These are phyloP conservation scores for Xylariaceae sp. DNA, from an alignment of 2,329 filamentous ascomycete species.

Conservation along the genomic window DNA sequence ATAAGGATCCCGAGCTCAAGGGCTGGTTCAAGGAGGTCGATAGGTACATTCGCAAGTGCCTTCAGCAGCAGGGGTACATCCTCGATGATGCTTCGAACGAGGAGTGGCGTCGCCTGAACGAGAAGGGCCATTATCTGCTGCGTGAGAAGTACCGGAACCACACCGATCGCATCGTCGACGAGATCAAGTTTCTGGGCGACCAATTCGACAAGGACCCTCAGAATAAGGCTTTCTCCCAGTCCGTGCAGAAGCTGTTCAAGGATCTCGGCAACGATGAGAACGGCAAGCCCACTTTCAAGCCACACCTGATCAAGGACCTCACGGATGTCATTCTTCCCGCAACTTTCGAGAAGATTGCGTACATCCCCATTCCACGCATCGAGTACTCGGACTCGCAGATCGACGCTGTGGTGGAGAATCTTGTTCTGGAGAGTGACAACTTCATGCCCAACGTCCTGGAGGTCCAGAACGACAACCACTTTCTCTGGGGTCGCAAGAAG, in stretches of 20 bases:
- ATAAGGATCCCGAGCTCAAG: conserved; percentile 77
- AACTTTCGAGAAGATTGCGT: conserved; percentile 76
- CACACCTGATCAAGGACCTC: conserved; percentile 82
- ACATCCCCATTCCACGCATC: conserved; percentile 88
- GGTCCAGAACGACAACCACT: conserved; percentile 85
- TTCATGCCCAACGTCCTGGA: conserved; percentile 90
- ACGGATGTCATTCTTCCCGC: conserved; percentile 78
- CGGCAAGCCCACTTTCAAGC: conserved; percentile 86
- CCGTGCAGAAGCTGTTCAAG: conserved; percentile 76
- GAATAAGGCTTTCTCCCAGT: conserved; percentile 71
- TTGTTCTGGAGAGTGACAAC: conserved; percentile 94
- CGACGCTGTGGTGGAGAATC: conserved; percentile 87
- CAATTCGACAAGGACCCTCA: conserved; percentile 85
- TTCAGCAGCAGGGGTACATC: conserved; percentile 87
- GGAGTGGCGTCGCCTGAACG: conserved; percentile 79
- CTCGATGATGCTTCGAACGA: conserved; percentile 71
- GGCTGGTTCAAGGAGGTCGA: conserved; percentile 81
- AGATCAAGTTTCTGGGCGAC: conserved; percentile 79
- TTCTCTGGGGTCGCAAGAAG: conserved; percentile 89
- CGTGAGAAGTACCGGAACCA: conserved; percentile 82
- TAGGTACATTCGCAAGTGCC: conserved; percentile 68
- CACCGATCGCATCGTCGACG: conserved; percentile 78
- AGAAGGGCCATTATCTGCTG: conserved; percentile 77
- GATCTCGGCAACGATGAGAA: conserved; percentile 80
- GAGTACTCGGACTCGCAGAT: conserved; percentile 81